Percentiles rank a stretch among this genome's conserved stretches.
Conservation (phyloP, 768 basidiomycete genomes). For the Jaapia argillacea region DNA sequence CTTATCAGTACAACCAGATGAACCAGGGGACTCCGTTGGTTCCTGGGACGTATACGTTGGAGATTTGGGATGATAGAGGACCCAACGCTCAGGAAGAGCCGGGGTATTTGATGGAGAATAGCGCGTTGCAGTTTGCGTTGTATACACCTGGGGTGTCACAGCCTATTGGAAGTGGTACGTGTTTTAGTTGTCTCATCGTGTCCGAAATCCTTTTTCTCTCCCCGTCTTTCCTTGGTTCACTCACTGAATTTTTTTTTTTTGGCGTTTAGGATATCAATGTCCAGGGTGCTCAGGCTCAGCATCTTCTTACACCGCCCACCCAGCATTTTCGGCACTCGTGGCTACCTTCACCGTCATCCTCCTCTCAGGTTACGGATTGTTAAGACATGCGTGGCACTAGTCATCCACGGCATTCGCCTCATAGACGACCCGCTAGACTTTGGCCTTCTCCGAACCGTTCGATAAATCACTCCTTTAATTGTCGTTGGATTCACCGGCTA, state of each 20-base stretch:
- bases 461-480: too few species aligned
- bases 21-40: constrained; percentile 59
- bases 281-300: constrained; percentile 33
- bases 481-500: too few species aligned
- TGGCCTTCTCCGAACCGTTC: too few species aligned
- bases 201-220: not conserved
- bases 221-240: too few species aligned
- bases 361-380: constrained; percentile 51
- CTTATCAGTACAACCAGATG: constrained; percentile 61
- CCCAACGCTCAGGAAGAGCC: constrained; percentile 43
- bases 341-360: constrained; percentile 53
- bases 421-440: too few species aligned
- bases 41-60: constrained; percentile 65
- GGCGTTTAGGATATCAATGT: constrained; percentile 49
- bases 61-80: constrained; percentile 78
- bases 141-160: constrained; percentile 74
- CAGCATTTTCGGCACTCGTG: constrained; percentile 42
- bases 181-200: not conserved
- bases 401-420: too few species aligned
- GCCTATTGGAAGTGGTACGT: constrained; percentile 41
- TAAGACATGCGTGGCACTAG: constrained; percentile 30
- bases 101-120: constrained; percentile 63
- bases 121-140: constrained; percentile 68
- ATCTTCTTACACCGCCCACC: constrained; percentile 30
- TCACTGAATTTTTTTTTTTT: too few species aligned